Evolutionary conservation across 306 rosid genomes (phyloP), one percentile per base, ranked within the genome.

Genomic region (Acacia crassicarpa): DNA sequence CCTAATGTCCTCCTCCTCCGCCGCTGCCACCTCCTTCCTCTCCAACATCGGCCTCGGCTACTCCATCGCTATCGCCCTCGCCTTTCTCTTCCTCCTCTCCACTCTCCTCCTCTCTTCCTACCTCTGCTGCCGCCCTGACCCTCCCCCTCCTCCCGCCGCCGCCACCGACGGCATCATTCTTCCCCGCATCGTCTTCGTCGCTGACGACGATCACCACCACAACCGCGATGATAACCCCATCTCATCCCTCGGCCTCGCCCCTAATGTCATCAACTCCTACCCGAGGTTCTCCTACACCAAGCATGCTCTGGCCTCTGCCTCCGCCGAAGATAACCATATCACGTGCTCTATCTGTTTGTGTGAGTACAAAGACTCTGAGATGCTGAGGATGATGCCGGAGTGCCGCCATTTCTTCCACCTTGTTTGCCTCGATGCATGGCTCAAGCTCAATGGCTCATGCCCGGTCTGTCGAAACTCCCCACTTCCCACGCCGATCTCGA

Each of bases 341-440:
- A 83, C 88, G 16, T 95, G 99, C 56, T 95, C 99, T 69, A 92
- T 95, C 65, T 95, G 99, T 14, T 77, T 95, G 75, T 90, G 97
- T 67, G 98, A 95, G 74, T 95, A 93, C 45, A 89, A 86, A 86
- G 98, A 90, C 0, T 80, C 86, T 62, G 99, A 95, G 91, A 91
- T 93, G 98, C 51, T 95, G 59, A 77, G 99, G 86, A 92, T 95
- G 99, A 95, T 95, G 99, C 99, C 98, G 0, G 98, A 95, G 83
- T 95, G 99, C 67, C 78, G 93, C 15, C 99, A 95, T 79, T 88
- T 67, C 73, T 95, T 95, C 68, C 99, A 95, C 81, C 72, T 93
- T 8, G 78, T 75, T n/a, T 95, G 99, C 40, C 88, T 95, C 68
- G 99, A 95, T 74, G 87, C 97, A 0, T 95, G 99, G 99, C 85